Base-by-base conservation (phyloP, 176 grass and related monocot genomes). In the Thinopyrum elongatum region DNA sequence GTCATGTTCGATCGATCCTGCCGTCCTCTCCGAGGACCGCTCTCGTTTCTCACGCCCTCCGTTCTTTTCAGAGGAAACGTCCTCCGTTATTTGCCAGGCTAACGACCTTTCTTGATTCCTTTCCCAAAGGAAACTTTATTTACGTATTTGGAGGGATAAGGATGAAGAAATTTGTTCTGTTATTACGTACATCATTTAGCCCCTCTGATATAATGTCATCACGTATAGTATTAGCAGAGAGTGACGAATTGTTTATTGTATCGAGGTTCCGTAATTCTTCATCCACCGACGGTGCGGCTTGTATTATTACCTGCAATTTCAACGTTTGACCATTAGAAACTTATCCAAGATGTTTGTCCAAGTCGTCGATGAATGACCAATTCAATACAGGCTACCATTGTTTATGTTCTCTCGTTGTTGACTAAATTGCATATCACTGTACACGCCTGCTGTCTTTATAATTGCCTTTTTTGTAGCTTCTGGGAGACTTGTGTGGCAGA, bases 241-340 rank as follows among this genome's bases (percentile, higher is more conserved):
- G 12, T 1, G 33, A 5, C 14, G 22, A 29, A 10, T 1, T 41
- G 25, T 42, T 46, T 66, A 25, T 10, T 66, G 12, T 15, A 46
- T 14, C 8, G 57, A 53, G 4, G 39, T 31, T 29, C 5, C 27
- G 9, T 75, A 28, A 64, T 64, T n/a, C 4, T 78, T 90, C 83
- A 26, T 63, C 79, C 63, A 38, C 55, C 49, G 55, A 51, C 34
- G 21, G 44, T 65, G 76, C 14, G 53, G 41, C 46, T n/a, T 67
- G 27, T 4, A 34, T 46, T 9, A 44, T 46, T 61, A 16, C 59
- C n/a, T 42, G 0, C 62, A 71, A 3, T 72, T 90, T 73, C 55
- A 72, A 82, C 23, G 49, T 78, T 84, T 86, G 71, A 60, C 38
- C 14, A 36, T 77, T 62, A 26, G 30, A 82, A 82, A 78, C 84